A percentile compares a stretch with the other conserved stretches of the same genome.
Evolutionary conservation across 768 basidiomycete species (phyloP).

Genomic region (Boletus huronensis): DNA sequence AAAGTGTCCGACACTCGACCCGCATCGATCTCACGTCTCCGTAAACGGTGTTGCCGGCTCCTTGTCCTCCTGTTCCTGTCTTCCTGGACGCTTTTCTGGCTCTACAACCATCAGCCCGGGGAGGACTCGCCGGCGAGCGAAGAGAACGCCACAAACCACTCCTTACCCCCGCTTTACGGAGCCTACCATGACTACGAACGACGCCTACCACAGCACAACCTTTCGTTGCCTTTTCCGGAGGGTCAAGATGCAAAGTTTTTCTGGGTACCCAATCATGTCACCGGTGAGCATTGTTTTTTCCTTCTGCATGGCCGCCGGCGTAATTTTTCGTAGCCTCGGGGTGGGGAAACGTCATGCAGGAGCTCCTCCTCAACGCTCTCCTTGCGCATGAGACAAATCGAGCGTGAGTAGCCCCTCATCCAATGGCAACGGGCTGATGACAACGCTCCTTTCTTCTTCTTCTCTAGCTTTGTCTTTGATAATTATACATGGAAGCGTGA

Average conservation of each 20-base stretch:
- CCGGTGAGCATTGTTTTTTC: constrained; percentile 25
- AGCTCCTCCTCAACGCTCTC: constrained; percentile 49
- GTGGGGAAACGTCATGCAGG: constrained; percentile 63
- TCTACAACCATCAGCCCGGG: constrained; percentile 4
- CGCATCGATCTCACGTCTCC: background rate
- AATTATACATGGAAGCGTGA: constrained; percentile 54
- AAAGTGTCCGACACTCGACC: constrained; percentile 9
- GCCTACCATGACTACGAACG: constrained; percentile 43
- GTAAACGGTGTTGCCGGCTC: constrained; percentile 12
- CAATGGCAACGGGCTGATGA: background rate
- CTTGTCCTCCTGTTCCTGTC: constrained; percentile 11
- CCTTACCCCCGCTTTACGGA: constrained; percentile 44
- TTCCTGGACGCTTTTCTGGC: constrained; percentile 13
- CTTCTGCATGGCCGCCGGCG: too few species aligned
- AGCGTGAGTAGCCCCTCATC: constrained; percentile 38
- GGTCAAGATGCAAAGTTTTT: constrained; percentile 43
- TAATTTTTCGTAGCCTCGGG: constrained; percentile 40
- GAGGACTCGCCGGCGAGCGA: constrained; percentile 1
- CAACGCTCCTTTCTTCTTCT: background rate
- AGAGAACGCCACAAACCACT: background rate
- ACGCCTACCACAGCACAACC: constrained; percentile 43
- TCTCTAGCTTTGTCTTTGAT: constrained; percentile 50
- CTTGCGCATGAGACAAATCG: constrained; percentile 46
- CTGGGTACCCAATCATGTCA: constrained; percentile 48
- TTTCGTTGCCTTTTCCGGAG: constrained; percentile 38